These are phyloP conservation scores for Tetrahymena borealis DNA, from an alignment of 73 alveolate species.

Conservation along the genomic window DNA sequence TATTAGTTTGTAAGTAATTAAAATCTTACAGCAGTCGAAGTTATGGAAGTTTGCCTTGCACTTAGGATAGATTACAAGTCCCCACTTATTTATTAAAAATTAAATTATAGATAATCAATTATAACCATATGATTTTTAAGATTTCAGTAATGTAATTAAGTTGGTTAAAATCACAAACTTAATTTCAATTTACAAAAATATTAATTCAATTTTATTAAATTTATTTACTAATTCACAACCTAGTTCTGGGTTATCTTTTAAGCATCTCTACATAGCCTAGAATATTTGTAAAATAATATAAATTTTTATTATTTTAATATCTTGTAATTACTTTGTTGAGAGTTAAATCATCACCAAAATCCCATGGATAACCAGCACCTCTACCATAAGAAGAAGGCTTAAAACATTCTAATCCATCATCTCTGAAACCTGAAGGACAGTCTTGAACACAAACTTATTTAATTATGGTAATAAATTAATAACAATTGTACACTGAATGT, in stretches of 20 bases:
- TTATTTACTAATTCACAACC: background rate
- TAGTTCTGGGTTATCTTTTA: background rate
- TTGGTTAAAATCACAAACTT: no score
- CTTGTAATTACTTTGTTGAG: background rate
- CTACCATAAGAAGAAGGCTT: conserved; percentile 47
- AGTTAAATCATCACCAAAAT: background rate
- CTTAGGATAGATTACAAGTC: conserved; percentile 32
- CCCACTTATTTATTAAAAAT: conserved; percentile 12
- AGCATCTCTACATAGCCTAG: background rate
- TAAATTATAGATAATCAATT: background rate
- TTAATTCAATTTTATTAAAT: background rate
- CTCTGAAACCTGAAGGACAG: conserved; percentile 36
- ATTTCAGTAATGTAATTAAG: background rate
- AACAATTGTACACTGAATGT: no score
- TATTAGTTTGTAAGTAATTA: no score
- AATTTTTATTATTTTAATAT: background rate
- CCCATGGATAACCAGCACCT: conserved; percentile 41
- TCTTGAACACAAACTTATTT: conserved; percentile 26
- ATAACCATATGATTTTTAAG: background rate
- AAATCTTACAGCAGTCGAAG: conserved; percentile 22
- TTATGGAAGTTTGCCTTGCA: conserved; percentile 33
- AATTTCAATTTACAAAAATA: background rate
- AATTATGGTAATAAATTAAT: background rate
- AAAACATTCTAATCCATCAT: conserved; percentile 26
- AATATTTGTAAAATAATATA: background rate